Base-by-base conservation (phyloP, 2,329 filamentous ascomycete species). In the Cladosporium cucumerinum region DNA sequence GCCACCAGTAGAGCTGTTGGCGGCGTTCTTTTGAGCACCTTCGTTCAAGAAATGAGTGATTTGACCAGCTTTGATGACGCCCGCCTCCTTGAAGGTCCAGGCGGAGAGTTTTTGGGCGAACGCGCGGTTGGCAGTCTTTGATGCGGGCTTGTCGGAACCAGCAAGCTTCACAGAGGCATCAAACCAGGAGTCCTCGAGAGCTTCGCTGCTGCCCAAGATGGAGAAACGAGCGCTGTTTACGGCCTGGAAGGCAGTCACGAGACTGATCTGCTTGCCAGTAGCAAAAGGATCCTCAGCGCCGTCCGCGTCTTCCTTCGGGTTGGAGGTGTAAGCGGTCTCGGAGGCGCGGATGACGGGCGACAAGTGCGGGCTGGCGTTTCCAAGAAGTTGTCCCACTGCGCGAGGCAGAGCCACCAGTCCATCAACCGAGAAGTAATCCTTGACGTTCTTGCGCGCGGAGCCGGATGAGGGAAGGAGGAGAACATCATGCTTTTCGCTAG, bases 71-170 rank as follows among this genome's bases (percentile, higher is more conserved):
- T 90, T 89, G 71, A 99, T 77, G 12, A 99, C 92, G 71, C 95
- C 95, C 63, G 89, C 86, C 82, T 99, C 95, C 80, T 96, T 89
- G 83, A 99, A 99, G 0, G 93, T 87, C 95, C 95, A 99, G n/a
- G 86, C 90, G n/a, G 90, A 89, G 64, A 99, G 78, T 73, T 90
- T 87, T 79, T 90, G 89, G 23, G 91, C 90, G 74, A 99, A 98
- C 63, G 91, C 91, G 72, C 87, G 86, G 81, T 99, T 99, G 71
- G 85, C 85, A 14, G 91, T 89, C 76, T 86, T 85, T 51, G 84
- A 81, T 67, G 84, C 80, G 74, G 87, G 87, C 64, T 81, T 82
- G 54, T 74, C 77, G 57, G 79, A 73, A 54, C 72, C 76, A 14
- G 81, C 76, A 8, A 80, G 78, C 78, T 89, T 85, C 57, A 96